These are phyloP conservation scores for Cronartium quercuum DNA, from an alignment of 1,284 basidiomycete species.

Conservation along the genomic window DNA sequence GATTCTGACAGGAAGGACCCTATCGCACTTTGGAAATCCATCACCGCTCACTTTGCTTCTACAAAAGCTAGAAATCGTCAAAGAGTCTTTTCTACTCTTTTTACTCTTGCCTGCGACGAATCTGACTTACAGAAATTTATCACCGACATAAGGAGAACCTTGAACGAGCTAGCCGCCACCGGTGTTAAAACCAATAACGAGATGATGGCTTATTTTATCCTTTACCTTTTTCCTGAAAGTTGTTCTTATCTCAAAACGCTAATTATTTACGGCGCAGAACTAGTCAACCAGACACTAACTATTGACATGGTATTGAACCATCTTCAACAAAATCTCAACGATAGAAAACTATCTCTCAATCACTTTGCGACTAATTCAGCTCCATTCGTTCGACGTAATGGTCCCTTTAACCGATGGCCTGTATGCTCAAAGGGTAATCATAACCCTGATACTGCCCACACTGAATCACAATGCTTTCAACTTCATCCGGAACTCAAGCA, in stretches of 20 bases:
- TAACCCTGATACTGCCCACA: not conserved
- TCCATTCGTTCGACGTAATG: not conserved
- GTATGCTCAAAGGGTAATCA: not conserved
- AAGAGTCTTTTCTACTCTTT: not conserved
- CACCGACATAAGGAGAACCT: not conserved
- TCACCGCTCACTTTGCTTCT: not conserved
- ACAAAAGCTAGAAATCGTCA: not conserved
- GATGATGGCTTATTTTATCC: not conserved
- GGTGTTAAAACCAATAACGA: not conserved
- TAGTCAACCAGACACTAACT: not conserved
- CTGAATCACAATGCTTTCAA: not conserved
- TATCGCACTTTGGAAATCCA: not conserved
- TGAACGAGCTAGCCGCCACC: not conserved
- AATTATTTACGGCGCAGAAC: not conserved
- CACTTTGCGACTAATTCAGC: not conserved
- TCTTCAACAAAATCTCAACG: not conserved
- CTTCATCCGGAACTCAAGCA: not conserved
- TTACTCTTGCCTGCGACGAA: not conserved
- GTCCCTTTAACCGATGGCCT: not conserved
- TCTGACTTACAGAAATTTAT: not conserved
- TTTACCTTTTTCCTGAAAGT: not conserved
- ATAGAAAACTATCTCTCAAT: not conserved
- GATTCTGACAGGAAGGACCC: not conserved
- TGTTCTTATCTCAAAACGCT: not conserved
- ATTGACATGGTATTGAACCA: not conserved